These are phyloP conservation scores for Coniophora puteana DNA, from an alignment of 1,284 basidiomycete genomes.

Conservation along the genomic window DNA sequence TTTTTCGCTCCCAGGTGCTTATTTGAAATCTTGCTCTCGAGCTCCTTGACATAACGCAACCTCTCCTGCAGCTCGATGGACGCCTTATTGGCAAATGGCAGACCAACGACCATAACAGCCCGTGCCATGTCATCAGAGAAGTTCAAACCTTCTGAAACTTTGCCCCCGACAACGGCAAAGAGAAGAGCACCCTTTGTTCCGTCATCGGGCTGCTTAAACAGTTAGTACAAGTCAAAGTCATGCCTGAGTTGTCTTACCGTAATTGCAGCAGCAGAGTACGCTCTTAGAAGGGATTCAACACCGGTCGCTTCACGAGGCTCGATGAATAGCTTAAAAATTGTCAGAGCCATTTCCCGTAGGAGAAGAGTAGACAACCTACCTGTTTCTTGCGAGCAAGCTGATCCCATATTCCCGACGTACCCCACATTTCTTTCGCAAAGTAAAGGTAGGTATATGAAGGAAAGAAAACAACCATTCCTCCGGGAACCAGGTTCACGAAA, in stretches of 20 bases:
- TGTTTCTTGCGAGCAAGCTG: conserved; percentile 75
- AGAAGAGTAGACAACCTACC: conserved; percentile 23
- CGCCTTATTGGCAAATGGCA: conserved; percentile 92
- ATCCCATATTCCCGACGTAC: conserved; percentile 52
- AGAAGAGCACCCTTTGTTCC: conserved; percentile 67
- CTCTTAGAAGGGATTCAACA: conserved; percentile 76
- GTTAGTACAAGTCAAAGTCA: neutral
- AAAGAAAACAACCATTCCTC: conserved; percentile 91
- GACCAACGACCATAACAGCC: conserved; percentile 85
- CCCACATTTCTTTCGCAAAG: conserved; percentile 67
- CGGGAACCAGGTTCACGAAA: conserved; percentile 74
- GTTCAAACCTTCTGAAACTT: conserved; percentile 96
- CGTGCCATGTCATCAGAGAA: conserved; percentile 90
- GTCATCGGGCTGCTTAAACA: conserved; percentile 11
- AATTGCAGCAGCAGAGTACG: conserved; percentile 74
- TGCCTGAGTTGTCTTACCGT: conserved; percentile 4
- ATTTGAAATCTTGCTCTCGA: conserved; percentile 38
- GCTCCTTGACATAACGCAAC: conserved; percentile 78
- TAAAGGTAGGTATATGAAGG: conserved; percentile 90
- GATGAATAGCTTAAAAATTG: conserved; percentile 66
- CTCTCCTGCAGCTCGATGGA: conserved; percentile 89
- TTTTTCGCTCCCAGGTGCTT: conserved; percentile 49
- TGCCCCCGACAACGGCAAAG: conserved; percentile 95
- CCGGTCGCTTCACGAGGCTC: conserved; percentile 80
- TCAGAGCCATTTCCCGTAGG: neutral